Evolutionary conservation across 2,329 filamentous ascomycete genomes (phyloP).

Genomic region (Westerdykella aurantiaca): DNA sequence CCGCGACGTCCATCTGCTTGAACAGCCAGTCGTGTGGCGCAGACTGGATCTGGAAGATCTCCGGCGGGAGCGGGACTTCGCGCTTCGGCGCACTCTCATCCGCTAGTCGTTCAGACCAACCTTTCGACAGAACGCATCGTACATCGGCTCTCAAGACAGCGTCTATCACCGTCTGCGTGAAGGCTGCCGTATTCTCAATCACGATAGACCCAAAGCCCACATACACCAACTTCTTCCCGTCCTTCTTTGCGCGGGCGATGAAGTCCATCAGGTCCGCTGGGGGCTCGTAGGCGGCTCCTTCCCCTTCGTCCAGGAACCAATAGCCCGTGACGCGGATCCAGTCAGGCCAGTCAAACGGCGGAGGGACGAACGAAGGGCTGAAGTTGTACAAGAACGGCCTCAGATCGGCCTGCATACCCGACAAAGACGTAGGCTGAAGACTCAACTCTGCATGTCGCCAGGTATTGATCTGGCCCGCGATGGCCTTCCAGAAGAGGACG

Average conservation of each 20-base stretch:
- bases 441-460: slow-evolving; percentile 81
- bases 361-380: slow-evolving; percentile 86
- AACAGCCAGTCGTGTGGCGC: slow-evolving; percentile 98
- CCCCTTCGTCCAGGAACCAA: slow-evolving; percentile 84
- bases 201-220: slow-evolving; percentile 97
- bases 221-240: slow-evolving; percentile 89
- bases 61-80: slow-evolving; percentile 66
- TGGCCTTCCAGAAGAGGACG: slow-evolving; percentile 93
- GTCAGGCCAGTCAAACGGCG: slow-evolving; percentile 90
- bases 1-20: slow-evolving; percentile 83
- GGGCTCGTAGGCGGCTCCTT: slow-evolving; percentile 57
- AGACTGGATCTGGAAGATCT: slow-evolving; percentile 82
- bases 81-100: slow-evolving; percentile 53
- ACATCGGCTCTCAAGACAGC: slow-evolving; percentile 88
- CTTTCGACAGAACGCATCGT: slow-evolving; percentile 89
- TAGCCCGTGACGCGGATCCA: slow-evolving; percentile 98
- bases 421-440: slow-evolving; percentile 72
- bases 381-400: slow-evolving; percentile 99
- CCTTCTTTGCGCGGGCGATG: slow-evolving; percentile 72
- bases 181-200: slow-evolving; percentile 77
- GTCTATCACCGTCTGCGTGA: slow-evolving; percentile 90
- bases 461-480: slow-evolving; percentile 81
- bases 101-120: slow-evolving; percentile 83
- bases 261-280: slow-evolving; percentile 72
- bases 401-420: slow-evolving; percentile 92